Evolutionary conservation across 805 yeast genomes (phyloP), one percentile per base, ranked within the genome.

Genomic region (Candida boleticola): DNA sequence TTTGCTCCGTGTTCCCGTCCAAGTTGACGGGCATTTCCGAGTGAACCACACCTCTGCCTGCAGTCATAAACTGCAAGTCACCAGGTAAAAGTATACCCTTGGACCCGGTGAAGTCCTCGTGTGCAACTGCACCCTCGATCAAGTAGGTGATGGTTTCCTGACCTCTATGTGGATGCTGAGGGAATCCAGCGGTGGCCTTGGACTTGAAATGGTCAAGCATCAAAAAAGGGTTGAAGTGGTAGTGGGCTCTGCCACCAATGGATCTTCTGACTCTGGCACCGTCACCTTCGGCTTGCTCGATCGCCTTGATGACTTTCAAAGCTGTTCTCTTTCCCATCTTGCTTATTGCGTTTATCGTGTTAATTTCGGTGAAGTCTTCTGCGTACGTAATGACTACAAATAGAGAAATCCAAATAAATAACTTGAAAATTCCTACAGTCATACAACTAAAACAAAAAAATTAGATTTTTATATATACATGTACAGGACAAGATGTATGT

Each of bases 221-320:
- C 41, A 88, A 65, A 56, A 88, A 88, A 3, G 96, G 96, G 13
- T 87, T 73, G 61, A 88, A 89, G 59, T 83, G 83, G 53, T 89
- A 73, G 73, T 81, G 74, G 18, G 72, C 66, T 62, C 69, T 66
- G 5, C 82, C 74, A 34, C 96, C 96, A 44, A 88, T 80, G 4
- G 93, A 80, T 53, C 96, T 72, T 58, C 95, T 76, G 18, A 88
- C 96, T 22, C 74, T 64, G 25, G 95, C 95, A n/a, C 96, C 96
- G 23, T 74, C 89, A 49, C 96, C 96, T 64, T 88, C 96, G 16
- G 82, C 72, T 55, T 83, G 89, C 53, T 86, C 87, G 30, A 74
- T 57, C 23, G 92, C 89, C 36, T 58, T 50, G 20, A 68, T 51
- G 27, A 68, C 50, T 39, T 54, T 56, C 23, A 51, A 50, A 45